Percentiles rank a stretch among this genome's conserved stretches.
phyloP scores from a whole-genome alignment of 306 rosid genomes.

The Prunus fruticosa region DNA sequence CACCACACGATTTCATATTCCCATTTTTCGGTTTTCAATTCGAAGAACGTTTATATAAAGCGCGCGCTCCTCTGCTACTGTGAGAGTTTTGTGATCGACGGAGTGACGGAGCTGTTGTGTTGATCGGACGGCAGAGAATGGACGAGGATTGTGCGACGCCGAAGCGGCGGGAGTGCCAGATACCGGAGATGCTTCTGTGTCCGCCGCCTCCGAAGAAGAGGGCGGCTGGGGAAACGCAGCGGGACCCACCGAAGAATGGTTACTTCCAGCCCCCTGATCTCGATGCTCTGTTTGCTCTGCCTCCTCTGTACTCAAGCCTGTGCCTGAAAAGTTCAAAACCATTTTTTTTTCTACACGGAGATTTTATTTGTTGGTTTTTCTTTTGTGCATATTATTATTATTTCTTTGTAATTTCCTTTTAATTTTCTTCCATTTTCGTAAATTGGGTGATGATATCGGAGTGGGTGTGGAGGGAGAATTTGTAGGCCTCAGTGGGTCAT shows the following conservation, averaged over 20 bases:
- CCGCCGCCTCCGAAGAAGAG: constrained; percentile 82
- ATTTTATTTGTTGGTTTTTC: background rate
- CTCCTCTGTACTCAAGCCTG: constrained; percentile 48
- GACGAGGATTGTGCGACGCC: constrained; percentile 58
- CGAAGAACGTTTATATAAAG: constrained; percentile 12
- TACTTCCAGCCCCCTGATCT: constrained; percentile 82
- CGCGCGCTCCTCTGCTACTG: background rate
- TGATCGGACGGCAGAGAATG: constrained; percentile 26
- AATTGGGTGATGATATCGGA: background rate
- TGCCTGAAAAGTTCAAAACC: constrained; percentile 4
- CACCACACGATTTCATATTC: constrained; percentile 10
- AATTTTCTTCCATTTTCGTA: background rate
- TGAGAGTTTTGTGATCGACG: background rate
- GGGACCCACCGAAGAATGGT: constrained; percentile 54
- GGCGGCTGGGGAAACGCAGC: constrained; percentile 28
- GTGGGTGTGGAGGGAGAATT: background rate
- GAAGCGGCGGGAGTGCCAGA: constrained; percentile 46
- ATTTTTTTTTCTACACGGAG: background rate
- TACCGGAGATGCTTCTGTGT: constrained; percentile 42
- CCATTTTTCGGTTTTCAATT: constrained; percentile 5
- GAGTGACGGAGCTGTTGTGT: background rate
- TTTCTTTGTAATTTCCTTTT: background rate
- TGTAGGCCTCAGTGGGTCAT: background rate
- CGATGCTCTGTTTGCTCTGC: constrained; percentile 50
- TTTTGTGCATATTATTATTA: background rate